Evolutionary conservation across 2,329 filamentous ascomycete genomes (phyloP), one percentile per base, ranked within the genome.

Genomic region (Arthroderma sp.): DNA sequence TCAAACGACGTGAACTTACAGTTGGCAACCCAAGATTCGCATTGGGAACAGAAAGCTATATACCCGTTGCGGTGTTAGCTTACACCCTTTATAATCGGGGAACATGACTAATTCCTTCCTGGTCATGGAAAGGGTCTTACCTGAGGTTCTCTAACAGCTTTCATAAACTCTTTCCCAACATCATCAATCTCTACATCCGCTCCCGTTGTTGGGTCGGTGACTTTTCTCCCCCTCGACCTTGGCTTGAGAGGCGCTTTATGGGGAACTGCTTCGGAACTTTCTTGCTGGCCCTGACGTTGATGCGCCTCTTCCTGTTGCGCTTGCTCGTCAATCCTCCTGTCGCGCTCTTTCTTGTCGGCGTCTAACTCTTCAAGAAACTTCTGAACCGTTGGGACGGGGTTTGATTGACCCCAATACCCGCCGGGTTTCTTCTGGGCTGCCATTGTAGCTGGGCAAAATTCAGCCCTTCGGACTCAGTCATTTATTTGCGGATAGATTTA

Each of bases 181-280:
- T 94, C 85, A 53, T 87, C 83, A 50, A 96, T 94, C 51, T 83
- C 76, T 15, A 95, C 83, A 51, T 94, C 74, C 42, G 79, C 83
- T 15, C 87, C 87, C 0, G 89, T 95, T 0, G 86, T 85, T 0
- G 89, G 89, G 60, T 96, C 89, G 1, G 83, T 86, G 38, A 94
- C 88, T 2, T 58, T 68, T 53, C 80, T 74, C 50, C 73, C 65
- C 45, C 70, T 66, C 6, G 65, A 63, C 44, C 59, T 56, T 10
- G 64, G 57, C n/a, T 62, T 57, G 44, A 68, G 60, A 41, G 68
- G 63, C 40, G 68, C 63, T 51, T 70, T 56, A 56, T 78, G 73
- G 38, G 70, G 63, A 37, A 60, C 55, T 6, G 62, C 66, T 40
- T 68, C 65, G 15, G 54, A 55, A 31, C 59, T 55, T 36, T 44